Evolutionary conservation across 2,329 filamentous ascomycete genomes (phyloP).

Genomic region (Microcyclosporella mali): DNA sequence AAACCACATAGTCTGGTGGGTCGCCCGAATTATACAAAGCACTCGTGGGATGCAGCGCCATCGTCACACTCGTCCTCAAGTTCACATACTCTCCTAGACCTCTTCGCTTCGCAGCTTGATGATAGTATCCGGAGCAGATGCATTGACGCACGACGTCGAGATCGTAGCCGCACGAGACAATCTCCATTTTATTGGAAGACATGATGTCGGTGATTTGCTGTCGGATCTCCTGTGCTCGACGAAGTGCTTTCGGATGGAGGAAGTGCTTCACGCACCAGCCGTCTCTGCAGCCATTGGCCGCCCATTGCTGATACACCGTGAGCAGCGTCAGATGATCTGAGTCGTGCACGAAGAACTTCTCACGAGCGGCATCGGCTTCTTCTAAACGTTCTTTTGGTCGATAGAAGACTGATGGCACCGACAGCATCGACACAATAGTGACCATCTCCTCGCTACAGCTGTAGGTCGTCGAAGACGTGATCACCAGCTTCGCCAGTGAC

Average conservation of each 20-base stretch:
- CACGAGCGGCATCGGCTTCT: conserved; percentile 87
- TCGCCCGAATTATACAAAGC: conserved; percentile 90
- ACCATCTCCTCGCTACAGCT: conserved; percentile 96
- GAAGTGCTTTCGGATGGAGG: conserved; percentile 86
- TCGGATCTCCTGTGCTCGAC: conserved; percentile 86
- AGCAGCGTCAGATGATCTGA: conserved; percentile 94
- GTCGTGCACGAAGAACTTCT: conserved; percentile 98
- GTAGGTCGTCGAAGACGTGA: conserved; percentile 69
- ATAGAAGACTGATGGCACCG: conserved; percentile 94
- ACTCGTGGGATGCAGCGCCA: conserved; percentile 89
- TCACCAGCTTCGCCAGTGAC: conserved; percentile 86
- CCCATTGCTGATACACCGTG: conserved; percentile 95
- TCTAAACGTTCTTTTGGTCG: conserved; percentile 93
- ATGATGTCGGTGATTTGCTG: conserved; percentile 93
- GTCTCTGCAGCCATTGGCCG: conserved; percentile 80
- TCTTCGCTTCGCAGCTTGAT: conserved; percentile 92
- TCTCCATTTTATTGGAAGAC: conserved; percentile 82
- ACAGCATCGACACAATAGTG: conserved; percentile 96
- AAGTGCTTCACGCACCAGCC: conserved; percentile 92
- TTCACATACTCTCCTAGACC: conserved; percentile 98
- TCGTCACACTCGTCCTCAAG: conserved; percentile 84
- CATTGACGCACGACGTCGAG: conserved; percentile 95
- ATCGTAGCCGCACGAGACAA: conserved; percentile 87
- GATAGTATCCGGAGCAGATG: conserved; percentile 96
- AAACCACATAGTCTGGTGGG: conserved; percentile 92